Evolutionary conservation across 768 basidiomycete species (phyloP), one percentile per base, ranked within the genome.

Genomic region (Exidia glandulosa): DNA sequence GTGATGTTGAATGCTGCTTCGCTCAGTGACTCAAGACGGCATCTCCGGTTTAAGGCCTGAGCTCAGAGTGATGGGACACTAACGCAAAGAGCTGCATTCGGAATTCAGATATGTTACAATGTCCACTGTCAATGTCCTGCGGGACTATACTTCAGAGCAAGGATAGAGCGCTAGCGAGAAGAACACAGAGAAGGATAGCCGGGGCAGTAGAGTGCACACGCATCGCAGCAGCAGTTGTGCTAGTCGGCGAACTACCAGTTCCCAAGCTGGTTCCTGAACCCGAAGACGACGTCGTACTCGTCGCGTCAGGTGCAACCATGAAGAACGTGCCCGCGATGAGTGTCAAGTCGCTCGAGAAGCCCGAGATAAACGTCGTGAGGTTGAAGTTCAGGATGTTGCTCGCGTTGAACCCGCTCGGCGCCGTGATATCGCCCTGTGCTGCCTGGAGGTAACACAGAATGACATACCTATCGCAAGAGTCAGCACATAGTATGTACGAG

Each of bases 251-350:
- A 37, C 12, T 19, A 19, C 36, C 36, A 2, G 36, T 3, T 19
- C 36, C 36, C n/a, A n/a, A n/a, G n/a, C n/a, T n/a, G 41, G 19
- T 45, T 1, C 41, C 41, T 23, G 10, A 6, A 12, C 19, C 41
- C 41, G 2, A 2, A 25, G 12, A 14, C 2, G 19, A 6, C 2
- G 41, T 23, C 9, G 19, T 23, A 19, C 23, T 2, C 5, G 31
- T 29, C n/a, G 52, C 48, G 27, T 56, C 56, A 1, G 59, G 30
- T 19, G 52, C 50, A 33, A 60, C 59, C 13, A 10, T 37, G 59
- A 60, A 60, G 54, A 56, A 60, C 30, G 54, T 60, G 9, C 41
- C 59, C 7, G 59, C 52, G 19, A 60, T 12, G 14, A 60, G 48
- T 9, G 59, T 60, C 29, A 60, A 36, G 16, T 31, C 27, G 36